phyloP scores from a whole-genome alignment of 768 basidiomycete species.

The Piloderma croceum region DNA sequence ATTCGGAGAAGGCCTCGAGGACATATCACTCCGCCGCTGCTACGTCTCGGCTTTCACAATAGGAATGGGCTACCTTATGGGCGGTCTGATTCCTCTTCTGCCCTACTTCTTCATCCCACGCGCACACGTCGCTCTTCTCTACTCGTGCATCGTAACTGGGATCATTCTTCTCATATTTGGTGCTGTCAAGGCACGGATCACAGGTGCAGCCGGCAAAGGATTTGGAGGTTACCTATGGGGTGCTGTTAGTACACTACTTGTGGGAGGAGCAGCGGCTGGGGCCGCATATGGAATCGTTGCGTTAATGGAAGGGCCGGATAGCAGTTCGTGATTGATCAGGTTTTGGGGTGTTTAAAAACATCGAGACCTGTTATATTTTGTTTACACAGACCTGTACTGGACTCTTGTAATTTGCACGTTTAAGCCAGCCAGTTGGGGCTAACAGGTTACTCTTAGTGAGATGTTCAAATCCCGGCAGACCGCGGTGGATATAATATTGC shows the following conservation, averaged over 20 bases:
- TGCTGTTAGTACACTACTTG: conserved; percentile 77
- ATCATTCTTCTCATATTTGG: conserved; percentile 86
- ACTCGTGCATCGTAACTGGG: conserved; percentile 77
- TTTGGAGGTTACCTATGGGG: conserved; percentile 77
- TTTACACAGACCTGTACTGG: too few species aligned
- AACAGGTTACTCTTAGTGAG: too few species aligned
- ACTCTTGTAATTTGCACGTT: too few species aligned
- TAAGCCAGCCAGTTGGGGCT: too few species aligned
- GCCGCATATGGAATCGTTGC: conserved; percentile 52
- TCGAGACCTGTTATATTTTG: conserved; percentile 1
- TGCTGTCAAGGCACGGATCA: conserved; percentile 81
- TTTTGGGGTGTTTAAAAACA: neutral
- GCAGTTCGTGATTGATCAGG: conserved; percentile 6
- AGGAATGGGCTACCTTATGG: conserved; percentile 88
- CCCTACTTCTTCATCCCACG: conserved; percentile 85
- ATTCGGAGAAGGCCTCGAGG: conserved; percentile 93
- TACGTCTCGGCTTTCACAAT: conserved; percentile 94
- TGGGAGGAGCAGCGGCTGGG: conserved; percentile 75
- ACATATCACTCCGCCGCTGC: conserved; percentile 76
- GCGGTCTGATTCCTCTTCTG: conserved; percentile 87
- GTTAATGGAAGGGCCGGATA: conserved; percentile 39
- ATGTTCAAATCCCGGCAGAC: too few species aligned
- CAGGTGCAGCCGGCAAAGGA: conserved; percentile 62
- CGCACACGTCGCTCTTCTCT: conserved; percentile 65
- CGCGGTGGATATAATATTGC: too few species aligned